These are phyloP conservation scores for Jackrogersella minutella DNA, from an alignment of 495 filamentous ascomycete species.

Conservation along the genomic window DNA sequence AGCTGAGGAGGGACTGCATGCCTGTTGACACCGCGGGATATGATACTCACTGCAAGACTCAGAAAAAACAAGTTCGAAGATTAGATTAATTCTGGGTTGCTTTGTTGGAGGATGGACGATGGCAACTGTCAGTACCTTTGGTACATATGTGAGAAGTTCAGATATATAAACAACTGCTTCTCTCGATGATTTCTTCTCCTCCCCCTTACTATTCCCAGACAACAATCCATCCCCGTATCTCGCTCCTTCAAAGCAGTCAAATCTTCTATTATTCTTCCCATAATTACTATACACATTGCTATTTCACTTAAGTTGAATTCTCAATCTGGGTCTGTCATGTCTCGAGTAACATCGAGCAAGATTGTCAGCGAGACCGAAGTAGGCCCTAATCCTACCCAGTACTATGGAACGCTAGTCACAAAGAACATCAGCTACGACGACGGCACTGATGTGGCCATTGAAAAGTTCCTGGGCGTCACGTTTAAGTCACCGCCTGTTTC, in stretches of 20 bases:
- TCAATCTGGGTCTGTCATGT: too few relatives aligned
- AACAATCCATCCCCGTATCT: not conserved
- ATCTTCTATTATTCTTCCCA: not conserved
- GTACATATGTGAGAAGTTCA: not conserved
- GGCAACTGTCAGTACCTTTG: too few relatives aligned
- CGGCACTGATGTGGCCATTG: not conserved
- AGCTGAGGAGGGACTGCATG: not conserved
- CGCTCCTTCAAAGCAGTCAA: not conserved
- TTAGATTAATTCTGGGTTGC: not conserved
- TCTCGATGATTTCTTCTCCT: not conserved
- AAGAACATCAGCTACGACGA: slow-evolving; percentile 1
- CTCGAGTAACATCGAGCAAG: not conserved
- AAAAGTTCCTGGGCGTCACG: not conserved
- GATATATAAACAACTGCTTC: not conserved
- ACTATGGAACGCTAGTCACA: not conserved
- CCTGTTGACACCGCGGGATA: not conserved
- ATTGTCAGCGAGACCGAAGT: not conserved
- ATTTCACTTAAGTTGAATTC: too few relatives aligned
- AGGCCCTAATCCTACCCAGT: not conserved
- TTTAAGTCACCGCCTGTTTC: not conserved
- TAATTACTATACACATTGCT: not conserved
- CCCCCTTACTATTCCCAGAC: not conserved
- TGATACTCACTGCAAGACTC: not conserved
- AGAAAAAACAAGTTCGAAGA: not conserved
- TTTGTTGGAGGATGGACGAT: not conserved